Evolutionary conservation across 805 yeast species (phyloP).

Genomic region (Saturnispora serradocipensis): DNA sequence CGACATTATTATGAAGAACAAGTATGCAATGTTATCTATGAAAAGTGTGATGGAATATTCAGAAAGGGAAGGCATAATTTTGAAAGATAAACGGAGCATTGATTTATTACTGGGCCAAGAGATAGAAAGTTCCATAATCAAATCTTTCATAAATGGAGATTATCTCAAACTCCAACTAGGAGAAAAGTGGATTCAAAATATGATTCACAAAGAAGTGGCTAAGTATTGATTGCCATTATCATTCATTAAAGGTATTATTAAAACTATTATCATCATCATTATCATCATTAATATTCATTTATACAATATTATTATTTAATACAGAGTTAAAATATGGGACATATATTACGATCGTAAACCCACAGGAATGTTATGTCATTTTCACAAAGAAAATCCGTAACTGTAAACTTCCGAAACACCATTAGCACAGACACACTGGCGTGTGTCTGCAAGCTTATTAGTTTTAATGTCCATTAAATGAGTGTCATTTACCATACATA

Average conservation of each 20-base stretch:
- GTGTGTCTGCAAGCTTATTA: not conserved
- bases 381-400: not conserved
- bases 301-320: not conserved
- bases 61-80: slow-evolving; percentile 20
- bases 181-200: not conserved
- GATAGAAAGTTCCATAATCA: slow-evolving; percentile 3
- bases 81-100: slow-evolving; percentile 10
- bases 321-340: not conserved
- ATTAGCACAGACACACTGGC: slow-evolving; percentile 10
- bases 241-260: no score
- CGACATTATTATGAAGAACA: slow-evolving; percentile 16
- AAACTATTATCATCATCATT: not conserved
- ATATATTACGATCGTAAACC: not conserved
- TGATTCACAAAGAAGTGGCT: slow-evolving; percentile 1
- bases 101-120: slow-evolving; percentile 2
- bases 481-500: slow-evolving; percentile 8
- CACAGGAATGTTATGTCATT: not conserved
- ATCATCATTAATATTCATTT: not conserved
- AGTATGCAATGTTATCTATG: slow-evolving; percentile 17
- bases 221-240: not conserved
- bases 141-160: slow-evolving; percentile 4
- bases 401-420: slow-evolving; percentile 11
- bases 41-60: slow-evolving; percentile 23
- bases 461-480: slow-evolving; percentile 9
- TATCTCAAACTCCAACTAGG: slow-evolving; percentile 2